These are phyloP conservation scores for Sclerotinia minor DNA, from an alignment of 2,329 filamentous ascomycete genomes.

Conservation along the genomic window DNA sequence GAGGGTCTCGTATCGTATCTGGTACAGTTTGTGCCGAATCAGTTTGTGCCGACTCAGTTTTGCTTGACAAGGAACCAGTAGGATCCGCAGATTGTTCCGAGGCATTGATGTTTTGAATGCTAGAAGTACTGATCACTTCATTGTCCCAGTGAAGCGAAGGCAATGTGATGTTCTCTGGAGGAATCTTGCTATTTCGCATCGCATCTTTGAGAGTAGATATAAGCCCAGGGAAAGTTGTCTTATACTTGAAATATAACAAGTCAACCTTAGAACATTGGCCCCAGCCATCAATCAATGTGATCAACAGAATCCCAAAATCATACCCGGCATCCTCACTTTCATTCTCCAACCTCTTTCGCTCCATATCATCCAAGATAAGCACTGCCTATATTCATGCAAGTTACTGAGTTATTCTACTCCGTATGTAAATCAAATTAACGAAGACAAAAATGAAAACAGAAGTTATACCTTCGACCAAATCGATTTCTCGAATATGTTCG, in stretches of 20 bases:
- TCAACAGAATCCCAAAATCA: constrained; percentile 7
- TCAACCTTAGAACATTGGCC: constrained; percentile 4
- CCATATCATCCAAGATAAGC: neutral
- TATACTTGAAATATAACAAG: constrained; percentile 27
- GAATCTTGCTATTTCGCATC: constrained; percentile 29
- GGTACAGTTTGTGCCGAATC: too few relatives aligned
- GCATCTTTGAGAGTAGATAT: constrained; percentile 29
- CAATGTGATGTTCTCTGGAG: constrained; percentile 24
- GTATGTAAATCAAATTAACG: neutral
- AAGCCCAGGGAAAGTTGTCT: constrained; percentile 27
- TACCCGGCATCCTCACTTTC: neutral
- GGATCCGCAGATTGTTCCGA: neutral
- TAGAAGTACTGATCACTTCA: neutral
- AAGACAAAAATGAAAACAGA: neutral
- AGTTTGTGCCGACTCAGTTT: neutral
- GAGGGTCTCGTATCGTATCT: neutral
- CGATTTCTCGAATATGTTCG: constrained; percentile 1
- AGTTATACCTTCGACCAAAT: neutral
- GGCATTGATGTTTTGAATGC: neutral
- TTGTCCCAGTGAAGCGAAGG: neutral
- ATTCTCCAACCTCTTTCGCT: neutral
- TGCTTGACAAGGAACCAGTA: too few relatives aligned
- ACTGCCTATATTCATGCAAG: neutral
- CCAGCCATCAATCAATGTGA: constrained; percentile 19
- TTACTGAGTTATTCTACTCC: neutral